Conservation (phyloP, 108 stramenopile species). For the Parietichytrium sp. region DNA sequence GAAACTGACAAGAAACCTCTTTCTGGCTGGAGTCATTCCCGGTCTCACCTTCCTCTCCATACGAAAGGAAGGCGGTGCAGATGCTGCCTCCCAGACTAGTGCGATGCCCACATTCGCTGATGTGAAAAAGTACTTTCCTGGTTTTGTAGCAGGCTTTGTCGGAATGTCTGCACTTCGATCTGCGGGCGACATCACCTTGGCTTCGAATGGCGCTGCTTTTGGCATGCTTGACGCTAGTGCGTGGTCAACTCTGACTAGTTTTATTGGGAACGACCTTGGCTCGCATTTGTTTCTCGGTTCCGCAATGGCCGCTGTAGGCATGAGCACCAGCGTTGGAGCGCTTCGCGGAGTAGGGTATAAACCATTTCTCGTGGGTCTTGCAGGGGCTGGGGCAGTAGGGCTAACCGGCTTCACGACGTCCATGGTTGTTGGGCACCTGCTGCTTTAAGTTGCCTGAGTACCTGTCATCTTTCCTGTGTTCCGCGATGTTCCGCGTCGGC, state of each 20-base stretch:
- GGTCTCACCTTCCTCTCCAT: conserved; percentile 47
- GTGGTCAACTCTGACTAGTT: conserved; percentile 38
- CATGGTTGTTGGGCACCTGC: not conserved
- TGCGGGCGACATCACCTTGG: conserved; percentile 55
- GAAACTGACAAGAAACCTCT: conserved; percentile 63
- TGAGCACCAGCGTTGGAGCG: conserved; percentile 52
- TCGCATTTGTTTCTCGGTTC: conserved; percentile 64
- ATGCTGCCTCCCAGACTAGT: not conserved
- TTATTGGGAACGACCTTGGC: conserved; percentile 54
- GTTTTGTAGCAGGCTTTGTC: conserved; percentile 62
- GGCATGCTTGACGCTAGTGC: not conserved
- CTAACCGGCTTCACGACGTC: conserved; percentile 56
- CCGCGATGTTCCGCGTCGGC: too few relatives aligned
- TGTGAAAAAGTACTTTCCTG: conserved; percentile 62
- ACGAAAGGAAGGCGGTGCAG: conserved; percentile 40
- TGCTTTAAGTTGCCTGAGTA: too few relatives aligned
- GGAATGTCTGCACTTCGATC: conserved; percentile 61
- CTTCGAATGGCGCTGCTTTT: conserved; percentile 32
- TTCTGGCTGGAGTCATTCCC: conserved; percentile 62
- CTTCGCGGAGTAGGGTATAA: conserved; percentile 62
- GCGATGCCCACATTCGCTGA: conserved; percentile 59
- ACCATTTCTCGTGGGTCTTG: conserved; percentile 64
- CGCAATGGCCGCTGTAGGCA: conserved; percentile 68
- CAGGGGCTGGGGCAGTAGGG: conserved; percentile 63
- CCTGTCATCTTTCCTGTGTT: too few relatives aligned